A percentile compares a stretch with the other conserved stretches of the same genome.
These are phyloP conservation scores for Fusarium bactridioides DNA, from an alignment of 2,329 filamentous ascomycete genomes.

Conservation along the genomic window DNA sequence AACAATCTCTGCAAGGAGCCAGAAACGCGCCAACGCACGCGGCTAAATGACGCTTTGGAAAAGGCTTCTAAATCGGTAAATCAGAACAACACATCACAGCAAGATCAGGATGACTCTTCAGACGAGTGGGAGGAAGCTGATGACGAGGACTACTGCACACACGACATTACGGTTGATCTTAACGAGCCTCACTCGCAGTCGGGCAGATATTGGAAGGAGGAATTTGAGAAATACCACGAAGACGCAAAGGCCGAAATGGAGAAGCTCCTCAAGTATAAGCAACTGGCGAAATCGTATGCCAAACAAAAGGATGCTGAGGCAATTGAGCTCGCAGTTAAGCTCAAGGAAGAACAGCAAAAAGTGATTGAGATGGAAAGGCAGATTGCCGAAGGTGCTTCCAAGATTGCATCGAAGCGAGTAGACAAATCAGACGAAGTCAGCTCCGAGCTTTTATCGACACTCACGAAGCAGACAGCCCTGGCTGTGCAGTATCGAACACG, in stretches of 20 bases:
- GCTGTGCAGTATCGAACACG: slow-evolving; percentile 66
- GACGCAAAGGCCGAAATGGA: slow-evolving; percentile 78
- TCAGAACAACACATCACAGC: slow-evolving; percentile 6
- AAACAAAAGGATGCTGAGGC: slow-evolving; percentile 79
- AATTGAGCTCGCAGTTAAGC: slow-evolving; percentile 68
- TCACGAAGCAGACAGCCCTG: slow-evolving; percentile 65
- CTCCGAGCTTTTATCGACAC: slow-evolving; percentile 59
- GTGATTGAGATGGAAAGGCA: slow-evolving; percentile 70
- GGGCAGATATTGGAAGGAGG: slow-evolving; percentile 80
- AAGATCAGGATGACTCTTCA: slow-evolving; percentile 33
- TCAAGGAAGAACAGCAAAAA: slow-evolving; percentile 73
- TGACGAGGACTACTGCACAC: slow-evolving; percentile 55
- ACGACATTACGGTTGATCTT: slow-evolving; percentile 73
- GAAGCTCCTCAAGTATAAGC: slow-evolving; percentile 81
- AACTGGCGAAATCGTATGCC: slow-evolving; percentile 80
- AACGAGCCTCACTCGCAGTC: slow-evolving; percentile 79
- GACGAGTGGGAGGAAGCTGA: slow-evolving; percentile 63
- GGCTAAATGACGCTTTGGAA: slow-evolving; percentile 57
- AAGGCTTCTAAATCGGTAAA: slow-evolving; percentile 31
- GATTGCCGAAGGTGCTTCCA: slow-evolving; percentile 66
- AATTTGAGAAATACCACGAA: slow-evolving; percentile 77
- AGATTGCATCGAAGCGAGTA: slow-evolving; percentile 53
- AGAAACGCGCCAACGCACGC: slow-evolving; percentile 49
- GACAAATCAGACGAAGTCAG: slow-evolving; percentile 53
- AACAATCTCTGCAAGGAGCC: slow-evolving; percentile 42